Conservation (phyloP, 139 green algal genomes). For the Chlorella sorokiniana region DNA sequence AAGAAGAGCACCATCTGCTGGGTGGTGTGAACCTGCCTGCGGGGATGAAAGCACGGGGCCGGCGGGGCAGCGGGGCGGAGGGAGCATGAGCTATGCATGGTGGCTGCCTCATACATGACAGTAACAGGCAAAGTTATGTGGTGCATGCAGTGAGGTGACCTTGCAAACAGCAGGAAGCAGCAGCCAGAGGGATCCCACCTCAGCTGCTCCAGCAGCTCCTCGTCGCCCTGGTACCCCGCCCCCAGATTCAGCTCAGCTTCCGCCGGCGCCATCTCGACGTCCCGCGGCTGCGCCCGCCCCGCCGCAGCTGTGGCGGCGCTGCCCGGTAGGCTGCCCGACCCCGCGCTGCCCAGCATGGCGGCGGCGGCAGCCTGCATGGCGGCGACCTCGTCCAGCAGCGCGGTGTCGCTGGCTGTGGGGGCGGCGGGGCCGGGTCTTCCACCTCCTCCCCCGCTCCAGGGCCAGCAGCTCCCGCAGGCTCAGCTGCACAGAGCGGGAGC, state of each 20-base stretch:
- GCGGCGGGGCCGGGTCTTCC: not conserved
- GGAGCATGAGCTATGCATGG: not conserved
- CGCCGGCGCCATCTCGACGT: not conserved
- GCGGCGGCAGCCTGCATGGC: constrained; percentile 1
- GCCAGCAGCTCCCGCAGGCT: not conserved
- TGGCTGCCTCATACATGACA: not conserved
- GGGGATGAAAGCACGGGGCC: no score
- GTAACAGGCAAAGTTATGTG: not conserved
- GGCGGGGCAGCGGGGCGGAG: not conserved
- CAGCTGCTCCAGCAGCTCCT: constrained; percentile 14
- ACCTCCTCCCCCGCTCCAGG: not conserved
- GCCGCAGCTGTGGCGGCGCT: not conserved
- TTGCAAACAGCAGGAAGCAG: no score
- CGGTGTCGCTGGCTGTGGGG: not conserved
- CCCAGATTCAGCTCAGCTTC: constrained; percentile 6
- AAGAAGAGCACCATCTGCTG: constrained; percentile 7
- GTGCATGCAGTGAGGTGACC: no score
- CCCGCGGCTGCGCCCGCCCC: not conserved
- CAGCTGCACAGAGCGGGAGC: not conserved
- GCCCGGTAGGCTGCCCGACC: not conserved
- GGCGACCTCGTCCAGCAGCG: not conserved
- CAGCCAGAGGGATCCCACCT: not conserved
- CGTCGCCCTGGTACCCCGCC: constrained; percentile 5
- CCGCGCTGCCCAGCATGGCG: not conserved
- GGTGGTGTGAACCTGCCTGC: not conserved